These are phyloP conservation scores for Chrysanthemum lavandulifolium DNA, from an alignment of 129 eudicot species.

Conservation along the genomic window DNA sequence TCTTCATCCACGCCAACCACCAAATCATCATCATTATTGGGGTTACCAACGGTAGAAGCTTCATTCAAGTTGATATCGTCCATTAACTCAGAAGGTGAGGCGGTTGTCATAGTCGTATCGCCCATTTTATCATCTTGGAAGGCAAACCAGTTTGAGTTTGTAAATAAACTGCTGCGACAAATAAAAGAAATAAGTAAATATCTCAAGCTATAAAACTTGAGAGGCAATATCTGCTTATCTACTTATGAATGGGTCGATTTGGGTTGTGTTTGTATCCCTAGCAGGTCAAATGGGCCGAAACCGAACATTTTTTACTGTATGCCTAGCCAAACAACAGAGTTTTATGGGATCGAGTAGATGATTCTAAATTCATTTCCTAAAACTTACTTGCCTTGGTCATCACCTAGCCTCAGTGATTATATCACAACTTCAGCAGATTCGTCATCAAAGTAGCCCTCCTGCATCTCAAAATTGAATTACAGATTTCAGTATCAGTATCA, in stretches of 20 bases:
- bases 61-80: slow-evolving; percentile 50
- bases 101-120: slow-evolving; percentile 33
- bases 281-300: too few relatives aligned
- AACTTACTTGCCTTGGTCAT: slow-evolving; percentile 88
- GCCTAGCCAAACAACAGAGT: too few relatives aligned
- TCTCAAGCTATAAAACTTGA: background rate
- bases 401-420: slow-evolving; percentile 88
- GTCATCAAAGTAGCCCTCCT: slow-evolving; percentile 87
- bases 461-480: slow-evolving; percentile 31
- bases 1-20: slow-evolving; percentile 86
- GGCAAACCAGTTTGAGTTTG: slow-evolving; percentile 96
- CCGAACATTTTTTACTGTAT: too few relatives aligned
- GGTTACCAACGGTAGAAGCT: slow-evolving; percentile 35
- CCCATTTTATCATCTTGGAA: slow-evolving; percentile 70
- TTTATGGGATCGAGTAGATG: too few relatives aligned
- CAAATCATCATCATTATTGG: slow-evolving; percentile 75
- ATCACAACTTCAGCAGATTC: slow-evolving; percentile 96
- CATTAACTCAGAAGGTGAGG: slow-evolving; percentile 53
- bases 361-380: slow-evolving; percentile 1
- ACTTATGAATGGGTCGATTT: too few relatives aligned
- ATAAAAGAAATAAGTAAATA: background rate
- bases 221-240: too few relatives aligned
- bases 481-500: background rate
- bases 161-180: slow-evolving; percentile 65
- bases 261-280: too few relatives aligned